A percentile compares a stretch with the other conserved stretches of the same genome.
These are phyloP conservation scores for Yarrowia sp. DNA, from an alignment of 805 yeast genomes.

Conservation along the genomic window DNA sequence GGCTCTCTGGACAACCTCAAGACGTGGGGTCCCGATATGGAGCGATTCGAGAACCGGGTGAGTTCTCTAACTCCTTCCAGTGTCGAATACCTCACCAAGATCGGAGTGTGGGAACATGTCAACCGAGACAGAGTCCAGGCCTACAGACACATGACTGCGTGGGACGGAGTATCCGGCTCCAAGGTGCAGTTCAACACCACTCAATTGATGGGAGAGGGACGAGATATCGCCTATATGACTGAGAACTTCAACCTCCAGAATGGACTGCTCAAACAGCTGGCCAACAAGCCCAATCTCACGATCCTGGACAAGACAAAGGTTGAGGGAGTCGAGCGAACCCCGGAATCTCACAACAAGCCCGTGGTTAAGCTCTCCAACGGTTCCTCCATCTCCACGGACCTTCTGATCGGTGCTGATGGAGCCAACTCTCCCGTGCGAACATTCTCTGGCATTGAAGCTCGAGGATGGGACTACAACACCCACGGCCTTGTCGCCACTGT, in stretches of 20 bases:
- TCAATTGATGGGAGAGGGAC: slow-evolving; percentile 45
- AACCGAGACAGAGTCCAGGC: slow-evolving; percentile 73
- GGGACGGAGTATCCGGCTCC: slow-evolving; percentile 81
- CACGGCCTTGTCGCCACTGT: slow-evolving; percentile 94
- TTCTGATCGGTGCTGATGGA: slow-evolving; percentile 96
- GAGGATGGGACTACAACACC: slow-evolving; percentile 91
- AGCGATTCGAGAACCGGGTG: slow-evolving; percentile 74
- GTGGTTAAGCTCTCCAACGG: slow-evolving; percentile 72
- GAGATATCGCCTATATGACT: slow-evolving; percentile 76
- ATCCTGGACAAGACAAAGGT: slow-evolving; percentile 59
- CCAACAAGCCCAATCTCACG: slow-evolving; percentile 52
- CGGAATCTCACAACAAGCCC: slow-evolving; percentile 65
- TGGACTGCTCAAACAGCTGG: slow-evolving; percentile 63
- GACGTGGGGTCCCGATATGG: slow-evolving; percentile 56
- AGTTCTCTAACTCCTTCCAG: slow-evolving; percentile 87
- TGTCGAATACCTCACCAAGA: slow-evolving; percentile 65
- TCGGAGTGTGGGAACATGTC: slow-evolving; percentile 79
- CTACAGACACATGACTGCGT: slow-evolving; percentile 82
- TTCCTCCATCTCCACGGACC: slow-evolving; percentile 64
- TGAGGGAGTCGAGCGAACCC: slow-evolving; percentile 48
- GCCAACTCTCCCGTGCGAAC: slow-evolving; percentile 89
- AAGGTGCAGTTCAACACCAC: slow-evolving; percentile 69
- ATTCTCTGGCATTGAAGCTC: slow-evolving; percentile 78
- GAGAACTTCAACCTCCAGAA: slow-evolving; percentile 87
- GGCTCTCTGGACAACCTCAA: slow-evolving; percentile 62